phyloP scores from a whole-genome alignment of 805 yeast species.

The Suhomyces sp. region DNA sequence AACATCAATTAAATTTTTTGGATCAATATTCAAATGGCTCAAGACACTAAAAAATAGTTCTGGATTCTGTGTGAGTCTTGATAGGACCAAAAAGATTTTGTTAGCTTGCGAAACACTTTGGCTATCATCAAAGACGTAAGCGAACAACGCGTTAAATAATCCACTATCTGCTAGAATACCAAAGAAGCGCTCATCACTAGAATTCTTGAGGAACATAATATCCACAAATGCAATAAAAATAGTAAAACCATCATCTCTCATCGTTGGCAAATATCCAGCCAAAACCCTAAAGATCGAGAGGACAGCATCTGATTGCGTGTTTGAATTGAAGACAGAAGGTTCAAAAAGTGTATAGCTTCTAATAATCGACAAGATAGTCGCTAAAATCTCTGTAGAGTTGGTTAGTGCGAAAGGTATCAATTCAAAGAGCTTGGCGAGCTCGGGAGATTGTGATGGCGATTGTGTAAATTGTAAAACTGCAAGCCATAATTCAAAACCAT shows the following conservation, averaged over 20 bases:
- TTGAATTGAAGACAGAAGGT: slow-evolving; percentile 40
- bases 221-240: slow-evolving; percentile 56
- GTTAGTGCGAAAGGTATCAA: slow-evolving; percentile 58
- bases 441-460: slow-evolving; percentile 23
- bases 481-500: slow-evolving; percentile 85
- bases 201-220: slow-evolving; percentile 39
- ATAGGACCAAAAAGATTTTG: slow-evolving; percentile 37
- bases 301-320: slow-evolving; percentile 22
- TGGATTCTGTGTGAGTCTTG: slow-evolving; percentile 36
- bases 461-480: slow-evolving; percentile 53
- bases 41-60: slow-evolving; percentile 35
- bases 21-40: slow-evolving; percentile 26
- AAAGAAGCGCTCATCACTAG: slow-evolving; percentile 25
- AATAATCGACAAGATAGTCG: slow-evolving; percentile 57
- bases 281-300: slow-evolving; percentile 46
- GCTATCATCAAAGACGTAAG: slow-evolving; percentile 42
- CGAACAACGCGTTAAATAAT: slow-evolving; percentile 41
- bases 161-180: slow-evolving; percentile 43
- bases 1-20: slow-evolving; percentile 21
- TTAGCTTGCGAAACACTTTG: slow-evolving; percentile 42
- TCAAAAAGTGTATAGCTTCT: slow-evolving; percentile 60
- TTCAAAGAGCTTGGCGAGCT: slow-evolving; percentile 47
- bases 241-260: slow-evolving; percentile 71
- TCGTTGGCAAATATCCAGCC: slow-evolving; percentile 52
- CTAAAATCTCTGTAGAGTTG: slow-evolving; percentile 72